Evolutionary conservation across 768 basidiomycete species (phyloP).

Genomic region (Mycena pura): DNA sequence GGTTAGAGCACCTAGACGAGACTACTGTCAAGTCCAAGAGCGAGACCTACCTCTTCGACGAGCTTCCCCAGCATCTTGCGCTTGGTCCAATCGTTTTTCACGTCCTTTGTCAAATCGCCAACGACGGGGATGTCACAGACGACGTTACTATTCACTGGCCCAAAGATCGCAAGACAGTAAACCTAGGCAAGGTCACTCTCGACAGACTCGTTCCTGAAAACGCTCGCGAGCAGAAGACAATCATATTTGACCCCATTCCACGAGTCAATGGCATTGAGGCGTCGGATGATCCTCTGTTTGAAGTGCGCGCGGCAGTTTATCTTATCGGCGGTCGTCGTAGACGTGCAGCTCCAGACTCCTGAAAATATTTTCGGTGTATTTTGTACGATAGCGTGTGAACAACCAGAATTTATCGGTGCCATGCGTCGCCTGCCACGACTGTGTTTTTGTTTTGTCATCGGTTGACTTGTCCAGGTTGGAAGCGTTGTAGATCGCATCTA

Average conservation of each 20-base stretch:
- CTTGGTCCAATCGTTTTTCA: slow-evolving; percentile 25
- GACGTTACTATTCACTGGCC: slow-evolving; percentile 30
- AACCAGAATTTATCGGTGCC: background rate
- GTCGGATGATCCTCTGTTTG: slow-evolving; percentile 28
- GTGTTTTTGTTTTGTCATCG: background rate
- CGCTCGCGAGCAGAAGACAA: slow-evolving; percentile 21
- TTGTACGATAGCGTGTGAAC: background rate
- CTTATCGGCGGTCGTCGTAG: slow-evolving; percentile 29
- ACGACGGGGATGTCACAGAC: slow-evolving; percentile 27
- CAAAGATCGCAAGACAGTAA: slow-evolving; percentile 23
- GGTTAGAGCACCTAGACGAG: slow-evolving; percentile 27
- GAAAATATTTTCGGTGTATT: background rate
- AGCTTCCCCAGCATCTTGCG: slow-evolving; percentile 22
- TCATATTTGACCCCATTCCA: slow-evolving; percentile 31
- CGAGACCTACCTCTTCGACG: slow-evolving; percentile 26
- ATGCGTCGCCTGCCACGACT: background rate
- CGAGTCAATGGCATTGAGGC: slow-evolving; percentile 26
- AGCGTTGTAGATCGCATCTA: slow-evolving; percentile 25
- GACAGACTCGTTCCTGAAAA: slow-evolving; percentile 20
- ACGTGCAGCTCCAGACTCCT: slow-evolving; percentile 16
- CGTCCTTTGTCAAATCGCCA: slow-evolving; percentile 25
- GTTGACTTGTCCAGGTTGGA: slow-evolving; percentile 25
- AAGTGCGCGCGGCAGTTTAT: slow-evolving; percentile 30
- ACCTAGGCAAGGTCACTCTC: slow-evolving; percentile 25
- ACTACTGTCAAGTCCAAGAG: slow-evolving; percentile 19